phyloP scores from a whole-genome alignment of 225 moss, liverwort and hornwort genomes.

The Polytrichum formosum region DNA sequence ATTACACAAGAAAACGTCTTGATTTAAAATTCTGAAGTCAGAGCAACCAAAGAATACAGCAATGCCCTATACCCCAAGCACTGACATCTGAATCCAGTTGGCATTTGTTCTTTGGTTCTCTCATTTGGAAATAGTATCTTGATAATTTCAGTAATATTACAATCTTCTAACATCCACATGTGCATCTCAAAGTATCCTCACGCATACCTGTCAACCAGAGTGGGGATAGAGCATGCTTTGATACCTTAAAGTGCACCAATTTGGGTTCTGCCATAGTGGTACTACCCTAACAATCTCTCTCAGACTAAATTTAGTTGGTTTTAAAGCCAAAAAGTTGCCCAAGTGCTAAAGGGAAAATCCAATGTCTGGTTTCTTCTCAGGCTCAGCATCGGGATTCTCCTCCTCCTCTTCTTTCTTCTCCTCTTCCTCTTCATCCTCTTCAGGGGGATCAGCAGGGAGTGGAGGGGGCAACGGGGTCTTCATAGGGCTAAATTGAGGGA shows the following conservation, averaged over 20 bases:
- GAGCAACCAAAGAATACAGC: too few species aligned
- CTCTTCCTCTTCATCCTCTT: conserved; percentile 96
- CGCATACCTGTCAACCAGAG: conserved; percentile 13
- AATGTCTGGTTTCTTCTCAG: conserved; percentile 71
- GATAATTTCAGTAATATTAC: not conserved
- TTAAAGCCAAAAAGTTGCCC: conserved; percentile 14
- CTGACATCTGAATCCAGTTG: too few species aligned
- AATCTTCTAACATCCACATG: not conserved
- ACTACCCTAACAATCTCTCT: conserved; percentile 17
- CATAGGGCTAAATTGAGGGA: conserved; percentile 98
- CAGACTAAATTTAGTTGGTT: too few species aligned
- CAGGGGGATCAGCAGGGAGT: conserved; percentile 86
- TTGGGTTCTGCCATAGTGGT: not conserved
- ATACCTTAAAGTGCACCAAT: conserved; percentile 13
- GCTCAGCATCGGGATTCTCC: conserved; percentile 75
- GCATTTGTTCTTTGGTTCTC: too few species aligned
- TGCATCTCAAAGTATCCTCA: conserved; percentile 15
- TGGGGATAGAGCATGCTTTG: conserved; percentile 13
- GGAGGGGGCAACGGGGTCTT: conserved; percentile 94
- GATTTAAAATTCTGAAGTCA: too few species aligned
- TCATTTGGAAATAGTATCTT: too few species aligned
- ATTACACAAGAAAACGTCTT: too few species aligned
- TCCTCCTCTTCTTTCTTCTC: conserved; percentile 88
- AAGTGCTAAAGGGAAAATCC: conserved; percentile 9
- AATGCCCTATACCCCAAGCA: too few species aligned